Evolutionary conservation across 305 asterid genomes (phyloP).

Genomic region (Solanum aculeatissimum): DNA sequence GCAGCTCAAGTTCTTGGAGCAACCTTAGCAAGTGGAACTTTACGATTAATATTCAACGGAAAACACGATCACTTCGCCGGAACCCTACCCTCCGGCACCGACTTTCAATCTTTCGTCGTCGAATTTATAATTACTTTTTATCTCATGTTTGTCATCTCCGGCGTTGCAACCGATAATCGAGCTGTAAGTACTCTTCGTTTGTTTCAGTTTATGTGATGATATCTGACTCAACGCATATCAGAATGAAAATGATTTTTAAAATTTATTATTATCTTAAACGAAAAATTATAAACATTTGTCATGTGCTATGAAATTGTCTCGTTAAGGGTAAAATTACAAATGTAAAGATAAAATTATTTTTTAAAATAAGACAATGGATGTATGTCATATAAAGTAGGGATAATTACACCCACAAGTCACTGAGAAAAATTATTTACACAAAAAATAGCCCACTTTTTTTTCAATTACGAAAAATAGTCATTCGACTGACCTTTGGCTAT

Average conservation of each 20-base stretch:
- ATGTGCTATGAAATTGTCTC: neutral
- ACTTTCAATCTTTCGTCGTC: constrained; percentile 17
- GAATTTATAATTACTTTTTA: constrained; percentile 35
- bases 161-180: constrained; percentile 28
- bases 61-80: constrained; percentile 22
- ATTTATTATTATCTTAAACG: neutral
- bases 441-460: no score
- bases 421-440: no score
- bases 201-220: neutral
- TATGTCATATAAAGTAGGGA: no score
- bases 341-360: neutral
- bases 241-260: neutral
- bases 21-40: constrained; percentile 35
- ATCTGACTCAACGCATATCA: neutral
- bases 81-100: constrained; percentile 26
- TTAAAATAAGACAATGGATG: no score
- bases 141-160: constrained; percentile 35
- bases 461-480: no score
- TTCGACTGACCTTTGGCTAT: no score
- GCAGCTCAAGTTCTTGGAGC: constrained; percentile 24
- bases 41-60: constrained; percentile 15
- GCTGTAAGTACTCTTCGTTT: constrained; percentile 13
- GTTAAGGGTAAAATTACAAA: neutral
- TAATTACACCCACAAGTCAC: no score
- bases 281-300: neutral